Evolutionary conservation across 805 yeast species (phyloP).

Genomic region (Aciculoconidium aculeatum): DNA sequence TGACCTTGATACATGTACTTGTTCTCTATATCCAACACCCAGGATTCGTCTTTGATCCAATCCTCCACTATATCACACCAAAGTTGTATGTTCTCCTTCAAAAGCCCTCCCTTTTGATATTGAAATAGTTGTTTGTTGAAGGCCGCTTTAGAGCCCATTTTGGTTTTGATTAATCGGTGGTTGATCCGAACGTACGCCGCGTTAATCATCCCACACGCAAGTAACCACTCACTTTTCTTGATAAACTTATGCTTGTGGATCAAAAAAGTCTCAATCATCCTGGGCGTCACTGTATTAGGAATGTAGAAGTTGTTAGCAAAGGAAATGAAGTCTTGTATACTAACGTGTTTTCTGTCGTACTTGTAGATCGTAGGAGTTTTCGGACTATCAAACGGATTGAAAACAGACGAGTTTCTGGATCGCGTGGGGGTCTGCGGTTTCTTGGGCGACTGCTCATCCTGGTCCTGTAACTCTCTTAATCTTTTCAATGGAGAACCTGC

Average conservation of each 20-base stretch:
- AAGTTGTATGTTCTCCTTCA: constrained; percentile 43
- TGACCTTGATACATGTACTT: constrained; percentile 33
- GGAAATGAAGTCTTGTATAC: constrained; percentile 31
- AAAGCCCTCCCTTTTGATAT: constrained; percentile 48
- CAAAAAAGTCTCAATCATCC: constrained; percentile 46
- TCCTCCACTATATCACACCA: constrained; percentile 52
- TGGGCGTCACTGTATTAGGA: constrained; percentile 46
- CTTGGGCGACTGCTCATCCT: constrained; percentile 7
- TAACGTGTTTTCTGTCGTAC: constrained; percentile 19
- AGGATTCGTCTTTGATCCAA: constrained; percentile 49
- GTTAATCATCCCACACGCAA: constrained; percentile 61
- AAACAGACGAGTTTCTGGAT: constrained; percentile 21
- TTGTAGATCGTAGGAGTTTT: constrained; percentile 9
- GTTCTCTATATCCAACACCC: constrained; percentile 54
- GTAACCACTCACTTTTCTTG: constrained; percentile 59
- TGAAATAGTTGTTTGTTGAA: constrained; percentile 47
- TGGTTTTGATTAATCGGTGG: constrained; percentile 36
- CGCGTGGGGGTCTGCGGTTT: constrained; percentile 6
- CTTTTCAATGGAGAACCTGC: constrained; percentile 33
- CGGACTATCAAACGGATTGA: constrained; percentile 15
- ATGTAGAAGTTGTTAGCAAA: constrained; percentile 62
- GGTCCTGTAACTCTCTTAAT: constrained; percentile 21
- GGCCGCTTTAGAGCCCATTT: constrained; percentile 44
- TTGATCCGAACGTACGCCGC: constrained; percentile 54
- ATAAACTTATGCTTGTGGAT: constrained; percentile 44